Evolutionary conservation across 495 filamentous ascomycete species (phyloP).

Genomic region (Rhypophila decipiens): DNA sequence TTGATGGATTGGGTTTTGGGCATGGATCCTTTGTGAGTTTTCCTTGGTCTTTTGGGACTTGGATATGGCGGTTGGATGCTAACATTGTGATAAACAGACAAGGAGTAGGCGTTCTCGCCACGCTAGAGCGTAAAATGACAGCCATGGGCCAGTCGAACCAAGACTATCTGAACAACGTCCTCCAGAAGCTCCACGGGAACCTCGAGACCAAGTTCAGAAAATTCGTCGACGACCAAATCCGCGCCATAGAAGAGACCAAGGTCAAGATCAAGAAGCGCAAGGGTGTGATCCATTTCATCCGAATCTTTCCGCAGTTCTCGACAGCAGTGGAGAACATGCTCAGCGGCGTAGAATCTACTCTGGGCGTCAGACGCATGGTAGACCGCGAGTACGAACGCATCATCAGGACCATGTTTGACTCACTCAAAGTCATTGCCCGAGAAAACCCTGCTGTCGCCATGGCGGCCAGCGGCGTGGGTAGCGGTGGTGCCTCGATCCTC

Average conservation of each 20-base stretch:
- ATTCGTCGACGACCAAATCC: constrained; percentile 90
- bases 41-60: neutral
- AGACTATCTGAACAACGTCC: constrained; percentile 73
- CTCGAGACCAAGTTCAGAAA: constrained; percentile 73
- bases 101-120: constrained; percentile 78
- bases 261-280: constrained; percentile 98
- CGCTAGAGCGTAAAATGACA: constrained; percentile 68
- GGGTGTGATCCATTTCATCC: constrained; percentile 90
- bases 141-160: constrained; percentile 83
- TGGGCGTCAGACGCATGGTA: constrained; percentile 64
- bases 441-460: constrained; percentile 65
- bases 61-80: neutral
- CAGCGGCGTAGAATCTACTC: constrained; percentile 46
- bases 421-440: constrained; percentile 89
- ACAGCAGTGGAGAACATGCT: constrained; percentile 79
- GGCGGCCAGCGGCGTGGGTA: constrained; percentile 12
- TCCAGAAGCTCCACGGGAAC: constrained; percentile 73
- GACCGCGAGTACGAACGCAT: constrained; percentile 84
- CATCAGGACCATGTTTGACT: constrained; percentile 95
- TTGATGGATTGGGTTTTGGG: constrained; percentile 78
- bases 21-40: constrained; percentile 72
- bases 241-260: constrained; percentile 96
- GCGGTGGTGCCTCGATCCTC: neutral
- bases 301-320: constrained; percentile 82
- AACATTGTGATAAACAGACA: constrained; percentile 47